These are phyloP conservation scores for Panicum virgatum DNA, from an alignment of 202 grass and related monocot species.

Conservation along the genomic window DNA sequence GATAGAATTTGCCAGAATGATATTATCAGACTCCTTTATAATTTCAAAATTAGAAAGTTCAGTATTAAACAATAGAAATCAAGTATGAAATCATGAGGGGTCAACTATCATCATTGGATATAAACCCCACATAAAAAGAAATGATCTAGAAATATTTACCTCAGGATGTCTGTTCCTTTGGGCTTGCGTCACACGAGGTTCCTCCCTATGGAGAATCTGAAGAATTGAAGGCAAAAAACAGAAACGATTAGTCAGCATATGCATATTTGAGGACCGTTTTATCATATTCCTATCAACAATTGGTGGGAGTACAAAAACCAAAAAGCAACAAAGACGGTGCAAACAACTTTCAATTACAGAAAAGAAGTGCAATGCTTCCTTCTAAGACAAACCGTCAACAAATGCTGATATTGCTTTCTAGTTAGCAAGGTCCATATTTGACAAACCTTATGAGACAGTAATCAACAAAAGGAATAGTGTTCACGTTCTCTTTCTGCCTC, in stretches of 20 bases:
- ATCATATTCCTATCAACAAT: neutral
- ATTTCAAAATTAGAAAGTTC: too few relatives aligned
- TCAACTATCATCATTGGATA: neutral
- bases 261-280: slow-evolving; percentile 13
- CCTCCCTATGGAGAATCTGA: slow-evolving; percentile 52
- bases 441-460: slow-evolving; percentile 12
- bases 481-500: neutral
- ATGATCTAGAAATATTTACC: neutral
- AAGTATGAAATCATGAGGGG: neutral
- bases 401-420: slow-evolving; percentile 4
- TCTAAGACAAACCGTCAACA: neutral
- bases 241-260: slow-evolving; percentile 33
- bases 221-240: slow-evolving; percentile 37
- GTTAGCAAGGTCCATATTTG: neutral
- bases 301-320: neutral
- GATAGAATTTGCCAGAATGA: too few relatives aligned
- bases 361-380: neutral
- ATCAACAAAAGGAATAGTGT: neutral
- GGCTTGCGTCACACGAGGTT: neutral
- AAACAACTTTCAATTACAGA: neutral
- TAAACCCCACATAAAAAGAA: neutral
- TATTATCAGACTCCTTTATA: too few relatives aligned
- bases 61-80: neutral
- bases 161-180: slow-evolving; percentile 20
- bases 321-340: neutral